Evolutionary conservation across 2,329 filamentous ascomycete genomes (phyloP), one percentile per base, ranked within the genome.

Genomic region (Aspergillus alliaceus): DNA sequence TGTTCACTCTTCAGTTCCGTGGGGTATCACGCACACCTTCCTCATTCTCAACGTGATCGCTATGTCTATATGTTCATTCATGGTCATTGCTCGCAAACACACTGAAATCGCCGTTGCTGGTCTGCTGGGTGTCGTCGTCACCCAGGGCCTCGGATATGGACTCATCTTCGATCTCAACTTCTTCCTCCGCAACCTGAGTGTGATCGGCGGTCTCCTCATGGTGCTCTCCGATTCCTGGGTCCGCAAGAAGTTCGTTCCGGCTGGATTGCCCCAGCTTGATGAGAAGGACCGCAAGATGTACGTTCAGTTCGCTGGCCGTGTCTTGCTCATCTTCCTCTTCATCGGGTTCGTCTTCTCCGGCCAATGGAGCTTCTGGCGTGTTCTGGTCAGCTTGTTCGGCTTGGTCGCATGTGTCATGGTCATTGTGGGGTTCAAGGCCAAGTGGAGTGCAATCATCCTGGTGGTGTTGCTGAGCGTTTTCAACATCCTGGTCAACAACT

Each of bases 271-370:
- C 49, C 86, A 91, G 76, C 85, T 99, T 53, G 95, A 98, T 74
- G 95, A 99, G 83, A 98, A 98, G 86, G 95, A 99, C 77, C 90
- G 93, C 79, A 99, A 98, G 85, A 98, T 98, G 93, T 99, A 99
- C 84, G 96, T 99, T 80, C 95, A 98, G 85, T 88, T 99, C 61
- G 95, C 95, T 65, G 95, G 95, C 34, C 89, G 95, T 67, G 91
- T 99, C 34, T 84, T 99, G 64, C 83, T 99, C 68, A 98, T 99
- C 79, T 97, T 99, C 85, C 84, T 99, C 66, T 99, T 99, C 76
- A 77, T 97, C 65, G 95, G 95, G 59, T 99, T 99, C 72, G 90
- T 99, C 69, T 96, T 97, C 80, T 90, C 91, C 56, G 95, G 95
- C 66, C 84, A 93, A 70, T 99, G 95, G 95, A 90, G 86, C 70